Base-by-base conservation (phyloP, 164 flowering plant species). In the Litsea cubeba region DNA sequence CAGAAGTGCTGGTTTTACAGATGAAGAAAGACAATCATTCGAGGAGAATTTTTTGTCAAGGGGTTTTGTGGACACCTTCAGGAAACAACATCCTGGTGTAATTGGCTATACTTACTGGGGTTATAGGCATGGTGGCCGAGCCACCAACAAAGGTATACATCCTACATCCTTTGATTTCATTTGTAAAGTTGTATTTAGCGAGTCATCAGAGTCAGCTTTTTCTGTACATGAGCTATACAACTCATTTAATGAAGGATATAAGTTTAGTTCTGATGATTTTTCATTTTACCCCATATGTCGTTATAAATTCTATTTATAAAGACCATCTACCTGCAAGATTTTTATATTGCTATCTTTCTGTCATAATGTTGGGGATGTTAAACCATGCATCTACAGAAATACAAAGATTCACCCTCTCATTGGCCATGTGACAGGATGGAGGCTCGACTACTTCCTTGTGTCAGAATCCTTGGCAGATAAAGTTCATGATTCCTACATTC, bases 51-150 rank as follows among this genome's bases (percentile, higher is more conserved):
- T 89, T 79, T 77, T 96, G 69, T 81, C 88, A 1, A 85, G 58
- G 67, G 97, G 98, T 67, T 89, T 89, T 82, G 93, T 94, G 50
- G 99, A 96, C 76, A 96, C 97, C 75, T 96, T 96, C 69, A 83
- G 99, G 81, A 81, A 74, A 72, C 97, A 94, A 71, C 98, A 96
- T 72, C 99, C 98, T 62, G 87, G 79, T 76, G 97, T 85, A 79
- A 93, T 96, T 72, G 99, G 95, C 65, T 96, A 96, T 76, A 92
- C 99, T 67, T 96, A 96, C 75, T 94, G 99, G 99, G 98, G 98
- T 15, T 94, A 88, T 75, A 82, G 99, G 78, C 97, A 94, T 81
- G 87, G 88, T 62, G 90, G 81, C 24, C 94, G 98, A 70, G 85
- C 81, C 74, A 78, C 79, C 20, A 94, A 96, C 73, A 93, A 78